Evolutionary conservation across 768 basidiomycete genomes (phyloP), one percentile per base, ranked within the genome.

Genomic region (Leucocoprinus birnbaumii): DNA sequence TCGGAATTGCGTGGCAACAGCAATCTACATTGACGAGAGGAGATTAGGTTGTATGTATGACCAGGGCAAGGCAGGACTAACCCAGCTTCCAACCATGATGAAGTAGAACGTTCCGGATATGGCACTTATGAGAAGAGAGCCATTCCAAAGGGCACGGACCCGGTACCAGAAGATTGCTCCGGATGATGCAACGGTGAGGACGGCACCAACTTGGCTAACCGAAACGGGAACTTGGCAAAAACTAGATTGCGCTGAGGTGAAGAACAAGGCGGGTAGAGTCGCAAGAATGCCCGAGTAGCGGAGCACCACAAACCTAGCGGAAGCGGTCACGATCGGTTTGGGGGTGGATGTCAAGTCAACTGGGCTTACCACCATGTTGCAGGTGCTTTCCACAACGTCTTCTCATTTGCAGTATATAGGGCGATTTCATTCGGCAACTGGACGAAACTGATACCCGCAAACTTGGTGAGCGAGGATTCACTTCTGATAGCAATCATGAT

Each of bases 151-250:
- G 6, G 51, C 51, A 19, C 51, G 18, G 7, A 53, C 41, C 3
- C 51, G 51, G 24, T 44, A 53, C 51, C 51, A 44, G 19, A 53
- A 53, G 7, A 53, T 53, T 8, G 51, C 51, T 2, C 51, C 51
- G 18, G 51, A 53, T 2, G 51, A 53, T 34, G 51, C 51, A 34
- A 45, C 43, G 5, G 51, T 53, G 19, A 53, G 42, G 1, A 53
- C 41, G 3, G 51, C 51, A 35, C 51, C 51, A 21, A 25, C 51
- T 21, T 37, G 13, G n/a, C 43, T 53, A 16, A 24, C 31, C 21
- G 51, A 44, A 34, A 53, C 19, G 11, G 51, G 13, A 19, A 45
- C 51, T 37, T 53, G 51, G 19, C 51, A 53, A 19, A 25, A 44
- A 7, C 22, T 2, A 8, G 51, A 21, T 19, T 53, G 42, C 11